Evolutionary conservation across 1,139 yeast genomes (phyloP).

Genomic region (Blastobotrys indianensis): DNA sequence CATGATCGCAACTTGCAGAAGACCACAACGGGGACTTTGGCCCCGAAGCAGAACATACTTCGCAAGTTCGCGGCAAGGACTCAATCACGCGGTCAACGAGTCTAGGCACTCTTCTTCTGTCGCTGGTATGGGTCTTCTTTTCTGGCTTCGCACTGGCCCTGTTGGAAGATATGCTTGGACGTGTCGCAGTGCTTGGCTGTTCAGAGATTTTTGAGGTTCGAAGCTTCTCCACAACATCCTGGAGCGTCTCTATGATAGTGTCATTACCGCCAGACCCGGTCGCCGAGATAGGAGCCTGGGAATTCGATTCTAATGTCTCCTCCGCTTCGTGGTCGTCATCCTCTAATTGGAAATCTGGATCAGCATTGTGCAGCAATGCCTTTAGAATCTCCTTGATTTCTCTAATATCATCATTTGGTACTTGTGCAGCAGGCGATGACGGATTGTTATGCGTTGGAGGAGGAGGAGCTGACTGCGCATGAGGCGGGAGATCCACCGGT

Average conservation of each 20-base stretch:
- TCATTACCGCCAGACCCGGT: background rate
- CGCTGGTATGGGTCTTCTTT: background rate
- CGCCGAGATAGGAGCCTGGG: no score
- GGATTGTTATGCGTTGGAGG: no score
- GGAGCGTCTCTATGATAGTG: constrained; percentile 9
- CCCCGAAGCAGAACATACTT: constrained; percentile 6
- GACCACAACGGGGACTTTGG: background rate
- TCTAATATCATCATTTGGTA: background rate
- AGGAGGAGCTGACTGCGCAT: no score
- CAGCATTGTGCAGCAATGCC: background rate
- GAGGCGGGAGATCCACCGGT: no score
- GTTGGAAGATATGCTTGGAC: background rate
- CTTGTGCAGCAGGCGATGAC: no score
- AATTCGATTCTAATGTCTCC: no score
- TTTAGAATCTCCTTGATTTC: background rate
- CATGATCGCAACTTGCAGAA: background rate
- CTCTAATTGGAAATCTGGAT: background rate
- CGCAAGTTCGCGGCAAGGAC: constrained; percentile 10
- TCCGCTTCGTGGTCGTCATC: constrained; percentile 1
- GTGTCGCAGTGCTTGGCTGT: background rate
- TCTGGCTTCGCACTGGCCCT: background rate
- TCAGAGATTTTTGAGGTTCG: background rate
- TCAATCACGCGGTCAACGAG: constrained; percentile 13
- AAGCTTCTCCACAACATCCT: constrained; percentile 10
- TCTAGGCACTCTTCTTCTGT: constrained; percentile 4